phyloP scores from a whole-genome alignment of 129 eudicot species.

The Scalesia atractyloides region DNA sequence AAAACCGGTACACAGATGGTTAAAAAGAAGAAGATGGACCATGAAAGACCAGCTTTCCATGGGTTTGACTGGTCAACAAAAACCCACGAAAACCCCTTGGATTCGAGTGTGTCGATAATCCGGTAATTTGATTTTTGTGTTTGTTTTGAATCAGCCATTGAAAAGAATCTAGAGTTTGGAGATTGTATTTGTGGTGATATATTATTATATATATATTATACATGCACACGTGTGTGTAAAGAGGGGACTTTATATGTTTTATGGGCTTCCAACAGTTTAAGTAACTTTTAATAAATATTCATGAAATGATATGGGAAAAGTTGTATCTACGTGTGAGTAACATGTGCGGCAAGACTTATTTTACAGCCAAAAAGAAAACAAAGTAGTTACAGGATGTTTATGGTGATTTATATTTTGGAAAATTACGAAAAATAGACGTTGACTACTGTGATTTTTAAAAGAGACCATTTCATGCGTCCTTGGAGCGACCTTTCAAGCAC shows the following conservation, averaged over 20 bases:
- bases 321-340: not conserved
- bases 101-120: slow-evolving; percentile 39
- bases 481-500: too few relatives aligned
- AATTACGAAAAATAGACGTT: too few relatives aligned
- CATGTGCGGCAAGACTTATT: too few relatives aligned
- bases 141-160: slow-evolving; percentile 25
- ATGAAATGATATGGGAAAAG: not conserved
- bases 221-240: too few relatives aligned
- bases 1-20: slow-evolving; percentile 60
- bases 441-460: too few relatives aligned
- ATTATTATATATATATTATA: too few relatives aligned
- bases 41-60: slow-evolving; percentile 61
- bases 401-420: not conserved
- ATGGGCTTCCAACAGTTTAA: not conserved
- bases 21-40: slow-evolving; percentile 62
- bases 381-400: too few relatives aligned
- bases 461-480: too few relatives aligned
- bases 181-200: slow-evolving; percentile 8
- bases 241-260: not conserved
- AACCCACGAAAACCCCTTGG: slow-evolving; percentile 50
- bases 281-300: not conserved
- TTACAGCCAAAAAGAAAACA: too few relatives aligned
- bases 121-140: slow-evolving; percentile 21
- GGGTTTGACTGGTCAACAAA: slow-evolving; percentile 58
- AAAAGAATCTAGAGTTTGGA: not conserved